Conservation (phyloP, 2,329 filamentous ascomycete genomes). For the Verticillium longisporum region DNA sequence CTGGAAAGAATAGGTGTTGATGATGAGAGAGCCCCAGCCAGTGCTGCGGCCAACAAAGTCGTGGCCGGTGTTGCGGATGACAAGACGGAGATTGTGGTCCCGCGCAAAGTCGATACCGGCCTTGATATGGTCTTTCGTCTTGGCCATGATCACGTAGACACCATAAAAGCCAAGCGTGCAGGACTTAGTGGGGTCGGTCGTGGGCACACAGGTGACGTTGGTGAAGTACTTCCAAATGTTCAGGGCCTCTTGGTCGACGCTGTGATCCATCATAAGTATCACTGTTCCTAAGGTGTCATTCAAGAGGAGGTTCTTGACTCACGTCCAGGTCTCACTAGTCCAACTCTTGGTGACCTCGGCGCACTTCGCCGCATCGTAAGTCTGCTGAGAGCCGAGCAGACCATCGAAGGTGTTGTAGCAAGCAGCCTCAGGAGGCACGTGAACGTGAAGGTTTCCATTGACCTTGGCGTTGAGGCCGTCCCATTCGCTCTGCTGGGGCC, state of each 20-base stretch:
- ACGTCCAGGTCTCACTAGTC: constrained; percentile 28
- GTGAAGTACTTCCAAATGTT: constrained; percentile 35
- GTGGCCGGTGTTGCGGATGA: constrained; percentile 52
- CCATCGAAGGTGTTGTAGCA: constrained; percentile 31
- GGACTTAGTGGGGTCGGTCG: constrained; percentile 20
- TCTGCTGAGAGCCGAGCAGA: constrained; percentile 25
- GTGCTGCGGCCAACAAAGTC: constrained; percentile 53
- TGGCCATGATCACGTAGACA: constrained; percentile 21
- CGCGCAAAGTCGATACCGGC: constrained; percentile 22
- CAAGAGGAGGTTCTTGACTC: constrained; percentile 10
- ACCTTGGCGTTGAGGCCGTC: constrained; percentile 25
- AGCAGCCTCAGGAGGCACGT: constrained; percentile 20
- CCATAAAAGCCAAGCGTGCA: constrained; percentile 33
- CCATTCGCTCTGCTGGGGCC: constrained; percentile 20
- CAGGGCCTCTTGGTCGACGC: constrained; percentile 20
- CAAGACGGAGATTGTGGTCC: constrained; percentile 39
- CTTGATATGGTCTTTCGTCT: constrained; percentile 15
- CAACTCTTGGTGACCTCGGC: constrained; percentile 21
- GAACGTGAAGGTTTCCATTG: constrained; percentile 23
- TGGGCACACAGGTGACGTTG: constrained; percentile 32
- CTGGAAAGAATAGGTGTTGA: constrained; percentile 52
- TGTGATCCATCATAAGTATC: not conserved
- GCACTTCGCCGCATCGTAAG: constrained; percentile 27
- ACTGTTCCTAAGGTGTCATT: not conserved
- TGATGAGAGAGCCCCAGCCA: constrained; percentile 49